Conservation (phyloP, 2,329 filamentous ascomycete species). For the Aspergillus glaucus region DNA sequence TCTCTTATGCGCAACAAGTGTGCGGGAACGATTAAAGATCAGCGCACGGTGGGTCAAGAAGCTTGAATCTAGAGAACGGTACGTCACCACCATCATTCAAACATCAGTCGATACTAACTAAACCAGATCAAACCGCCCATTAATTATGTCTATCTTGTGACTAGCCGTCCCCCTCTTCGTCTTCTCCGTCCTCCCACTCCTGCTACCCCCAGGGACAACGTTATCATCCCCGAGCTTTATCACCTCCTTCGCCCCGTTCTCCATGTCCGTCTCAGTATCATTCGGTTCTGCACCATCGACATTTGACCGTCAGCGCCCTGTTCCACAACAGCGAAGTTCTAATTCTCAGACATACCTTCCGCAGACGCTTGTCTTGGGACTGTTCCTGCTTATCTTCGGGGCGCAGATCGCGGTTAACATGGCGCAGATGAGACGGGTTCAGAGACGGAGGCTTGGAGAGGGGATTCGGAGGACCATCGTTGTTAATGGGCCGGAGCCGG, state of each 20-base stretch:
- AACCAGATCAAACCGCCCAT: conserved; percentile 23
- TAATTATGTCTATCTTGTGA: conserved; percentile 38
- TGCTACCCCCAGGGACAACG: conserved; percentile 18
- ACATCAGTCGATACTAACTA: no score
- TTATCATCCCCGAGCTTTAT: conserved; percentile 21
- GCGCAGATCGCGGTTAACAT: not conserved
- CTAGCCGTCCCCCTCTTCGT: conserved; percentile 36
- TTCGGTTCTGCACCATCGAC: conserved; percentile 17
- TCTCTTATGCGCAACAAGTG: conserved; percentile 65
- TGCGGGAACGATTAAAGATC: conserved; percentile 75
- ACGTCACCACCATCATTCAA: conserved; percentile 31
- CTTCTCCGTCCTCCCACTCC: conserved; percentile 23
- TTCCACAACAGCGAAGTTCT: conserved; percentile 2
- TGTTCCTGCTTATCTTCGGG: not conserved
- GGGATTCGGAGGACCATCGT: not conserved
- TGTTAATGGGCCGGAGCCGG: not conserved
- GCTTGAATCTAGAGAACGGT: conserved; percentile 67
- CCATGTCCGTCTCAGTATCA: conserved; percentile 32
- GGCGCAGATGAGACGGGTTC: not conserved
- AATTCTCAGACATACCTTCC: conserved; percentile 20
- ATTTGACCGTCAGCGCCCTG: not conserved
- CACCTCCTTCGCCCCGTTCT: conserved; percentile 28
- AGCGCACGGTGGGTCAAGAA: conserved; percentile 71
- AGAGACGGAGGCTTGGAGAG: not conserved
- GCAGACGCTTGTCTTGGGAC: conserved; percentile 26